A percentile compares a stretch with the other conserved stretches of the same genome.
Conservation (phyloP, 306 rosid genomes). For the Delonix regia region DNA sequence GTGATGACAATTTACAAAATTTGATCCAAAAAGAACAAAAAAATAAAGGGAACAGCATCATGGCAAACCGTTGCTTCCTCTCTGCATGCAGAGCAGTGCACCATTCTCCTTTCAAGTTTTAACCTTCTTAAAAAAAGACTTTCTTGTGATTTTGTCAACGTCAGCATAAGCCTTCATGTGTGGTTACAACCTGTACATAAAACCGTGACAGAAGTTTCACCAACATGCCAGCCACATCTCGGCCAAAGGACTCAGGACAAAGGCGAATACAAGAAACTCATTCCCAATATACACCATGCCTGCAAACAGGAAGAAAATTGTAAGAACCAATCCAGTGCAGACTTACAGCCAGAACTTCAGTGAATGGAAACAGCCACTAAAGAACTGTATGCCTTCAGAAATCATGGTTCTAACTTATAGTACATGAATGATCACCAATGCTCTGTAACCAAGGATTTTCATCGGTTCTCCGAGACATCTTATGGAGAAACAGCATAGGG, state of each 20-base stretch:
- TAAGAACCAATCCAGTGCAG: conserved; percentile 30
- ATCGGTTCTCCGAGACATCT: neutral
- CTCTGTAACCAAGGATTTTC: neutral
- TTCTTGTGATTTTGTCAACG: conserved; percentile 24
- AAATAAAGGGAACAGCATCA: neutral
- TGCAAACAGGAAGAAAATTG: conserved; percentile 36
- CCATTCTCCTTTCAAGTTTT: conserved; percentile 36
- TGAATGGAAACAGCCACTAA: conserved; percentile 5
- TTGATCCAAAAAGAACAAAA: neutral
- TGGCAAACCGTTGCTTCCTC: conserved; percentile 34
- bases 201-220: conserved; percentile 29
- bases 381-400: conserved; percentile 23
- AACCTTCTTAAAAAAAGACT: conserved; percentile 33
- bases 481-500: conserved; percentile 16
- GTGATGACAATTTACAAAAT: neutral
- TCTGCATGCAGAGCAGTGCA: conserved; percentile 34
- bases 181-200: conserved; percentile 30
- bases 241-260: conserved; percentile 27
- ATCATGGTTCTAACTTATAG: conserved; percentile 6
- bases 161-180: conserved; percentile 37
- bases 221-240: conserved; percentile 33
- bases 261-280: conserved; percentile 38
- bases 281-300: conserved; percentile 47
- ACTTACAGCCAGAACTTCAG: conserved; percentile 24
- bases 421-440: neutral